These are phyloP conservation scores for Alopecurus myosuroides DNA, from an alignment of 176 grass and related monocot genomes.

Conservation along the genomic window DNA sequence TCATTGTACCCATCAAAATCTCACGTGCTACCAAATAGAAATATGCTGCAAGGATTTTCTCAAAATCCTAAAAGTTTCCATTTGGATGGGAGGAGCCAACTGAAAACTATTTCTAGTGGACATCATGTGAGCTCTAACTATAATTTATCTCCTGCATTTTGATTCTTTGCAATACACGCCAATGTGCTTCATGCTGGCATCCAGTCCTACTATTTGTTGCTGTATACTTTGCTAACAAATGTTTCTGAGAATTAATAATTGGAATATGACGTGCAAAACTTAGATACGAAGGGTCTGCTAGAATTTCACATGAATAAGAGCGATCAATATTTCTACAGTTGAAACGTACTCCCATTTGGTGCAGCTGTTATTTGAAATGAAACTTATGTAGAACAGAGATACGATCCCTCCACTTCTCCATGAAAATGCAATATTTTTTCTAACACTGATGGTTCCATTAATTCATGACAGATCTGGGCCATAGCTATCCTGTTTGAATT, in stretches of 20 bases:
- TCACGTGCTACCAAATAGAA: neutral
- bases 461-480: neutral
- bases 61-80: neutral
- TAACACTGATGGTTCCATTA: neutral
- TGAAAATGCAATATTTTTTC: neutral
- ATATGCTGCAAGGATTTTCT: slow-evolving; percentile 5
- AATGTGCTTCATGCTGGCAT: neutral
- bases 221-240: neutral
- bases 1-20: neutral
- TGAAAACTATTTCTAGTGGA: neutral
- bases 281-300: neutral
- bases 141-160: neutral
- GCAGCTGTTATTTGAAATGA: neutral
- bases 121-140: neutral
- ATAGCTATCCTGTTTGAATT: neutral
- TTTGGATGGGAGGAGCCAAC: neutral
- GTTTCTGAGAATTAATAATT: neutral
- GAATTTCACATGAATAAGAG: neutral
- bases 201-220: neutral
- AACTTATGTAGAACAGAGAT: slow-evolving; percentile 1
- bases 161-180: neutral
- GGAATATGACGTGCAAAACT: neutral
- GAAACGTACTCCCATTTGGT: neutral
- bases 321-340: neutral
- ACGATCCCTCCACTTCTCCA: neutral